Conservation (phyloP, 495 filamentous ascomycete species). For the Neurospora sp. region DNA sequence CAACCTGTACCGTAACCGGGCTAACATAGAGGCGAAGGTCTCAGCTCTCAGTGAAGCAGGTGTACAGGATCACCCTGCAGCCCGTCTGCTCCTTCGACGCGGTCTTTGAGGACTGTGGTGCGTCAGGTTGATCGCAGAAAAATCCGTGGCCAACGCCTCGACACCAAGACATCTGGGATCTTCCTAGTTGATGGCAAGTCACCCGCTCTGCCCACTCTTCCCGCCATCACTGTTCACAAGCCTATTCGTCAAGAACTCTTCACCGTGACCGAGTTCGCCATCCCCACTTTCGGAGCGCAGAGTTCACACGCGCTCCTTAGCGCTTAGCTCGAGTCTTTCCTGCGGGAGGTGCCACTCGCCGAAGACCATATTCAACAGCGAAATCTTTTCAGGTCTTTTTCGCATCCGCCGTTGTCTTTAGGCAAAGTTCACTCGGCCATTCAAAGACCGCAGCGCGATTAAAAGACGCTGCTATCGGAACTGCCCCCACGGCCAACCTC, state of each 20-base stretch:
- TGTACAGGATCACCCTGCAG: not conserved
- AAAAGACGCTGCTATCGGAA: not conserved
- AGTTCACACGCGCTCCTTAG: conserved; percentile 6
- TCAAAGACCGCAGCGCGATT: not conserved
- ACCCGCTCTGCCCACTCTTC: conserved; percentile 10
- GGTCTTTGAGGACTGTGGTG: not conserved
- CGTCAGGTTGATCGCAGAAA: not conserved
- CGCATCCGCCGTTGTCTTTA: conserved; percentile 2
- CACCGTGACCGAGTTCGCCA: conserved; percentile 13
- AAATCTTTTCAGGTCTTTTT: not conserved
- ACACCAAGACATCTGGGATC: conserved; percentile 13
- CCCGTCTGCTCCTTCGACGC: not conserved
- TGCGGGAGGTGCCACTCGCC: not conserved
- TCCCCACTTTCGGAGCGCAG: conserved; percentile 20
- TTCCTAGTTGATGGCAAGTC: conserved; percentile 14
- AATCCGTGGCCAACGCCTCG: conserved; percentile 1
- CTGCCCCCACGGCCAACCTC: not conserved
- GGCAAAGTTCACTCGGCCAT: not conserved
- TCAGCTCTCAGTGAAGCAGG: not conserved
- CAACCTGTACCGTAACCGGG: not conserved
- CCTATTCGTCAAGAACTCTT: conserved; percentile 17
- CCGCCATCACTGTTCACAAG: conserved; percentile 7
- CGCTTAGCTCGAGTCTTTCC: not conserved
- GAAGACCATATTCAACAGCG: not conserved
- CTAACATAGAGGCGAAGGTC: not conserved